These are phyloP conservation scores for Heritiera littoralis DNA, from an alignment of 345 rosid genomes.

Conservation along the genomic window DNA sequence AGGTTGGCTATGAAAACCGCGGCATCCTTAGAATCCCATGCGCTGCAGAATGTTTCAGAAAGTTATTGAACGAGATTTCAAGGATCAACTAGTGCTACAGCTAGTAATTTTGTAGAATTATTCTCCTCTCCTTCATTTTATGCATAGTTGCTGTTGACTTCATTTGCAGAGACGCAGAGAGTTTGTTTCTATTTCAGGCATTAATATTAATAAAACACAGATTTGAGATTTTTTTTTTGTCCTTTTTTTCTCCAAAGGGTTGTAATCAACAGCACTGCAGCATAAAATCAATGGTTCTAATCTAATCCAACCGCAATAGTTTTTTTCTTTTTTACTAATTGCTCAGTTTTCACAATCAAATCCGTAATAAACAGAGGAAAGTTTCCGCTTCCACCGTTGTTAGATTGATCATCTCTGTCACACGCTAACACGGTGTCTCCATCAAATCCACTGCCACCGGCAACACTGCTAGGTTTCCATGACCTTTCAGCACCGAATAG, in stretches of 20 bases:
- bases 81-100: neutral
- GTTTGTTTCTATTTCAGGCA: neutral
- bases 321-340: too few relatives aligned
- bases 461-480: neutral
- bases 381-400: too few relatives aligned
- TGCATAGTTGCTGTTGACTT: neutral
- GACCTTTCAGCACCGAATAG: neutral
- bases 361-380: too few relatives aligned
- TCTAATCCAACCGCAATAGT: too few relatives aligned
- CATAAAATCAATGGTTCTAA: too few relatives aligned
- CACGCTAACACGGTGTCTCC: too few relatives aligned
- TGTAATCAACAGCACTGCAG: too few relatives aligned
- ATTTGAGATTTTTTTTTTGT: neutral
- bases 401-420: too few relatives aligned
- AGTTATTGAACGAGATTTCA: neutral
- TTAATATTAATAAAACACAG: neutral
- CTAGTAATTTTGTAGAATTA: neutral
- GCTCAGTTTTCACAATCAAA: too few relatives aligned
- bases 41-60: neutral
- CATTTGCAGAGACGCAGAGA: neutral
- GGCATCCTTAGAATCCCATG: neutral
- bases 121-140: neutral
- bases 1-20: neutral
- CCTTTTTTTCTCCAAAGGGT: neutral
- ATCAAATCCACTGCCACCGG: too few relatives aligned